Evolutionary conservation across 192 early-diverging fungal species (phyloP), one percentile per base, ranked within the genome.

Genomic region (Jimgerdemannia flammicorona): DNA sequence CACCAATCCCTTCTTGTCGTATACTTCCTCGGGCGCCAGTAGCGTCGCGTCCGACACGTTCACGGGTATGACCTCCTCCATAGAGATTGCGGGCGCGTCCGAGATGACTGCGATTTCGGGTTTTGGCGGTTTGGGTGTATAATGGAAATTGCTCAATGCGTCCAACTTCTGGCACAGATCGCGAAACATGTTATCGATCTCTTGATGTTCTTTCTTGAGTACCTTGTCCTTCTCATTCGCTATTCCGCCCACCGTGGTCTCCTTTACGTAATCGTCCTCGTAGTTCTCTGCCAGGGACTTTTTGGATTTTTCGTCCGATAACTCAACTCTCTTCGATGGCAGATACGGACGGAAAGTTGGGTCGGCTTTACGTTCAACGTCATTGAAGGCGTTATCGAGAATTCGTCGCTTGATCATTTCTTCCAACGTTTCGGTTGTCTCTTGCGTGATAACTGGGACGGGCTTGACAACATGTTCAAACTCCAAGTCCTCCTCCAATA

Each of bases 1-100:
- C 71, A 91, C 76, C 6, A 89, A 90, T 68, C 89, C 84, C 76
- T 89, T 91, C 83, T 95, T 91, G 44, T 91, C 93, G 80, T 92
- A 98, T 2, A 97, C 87, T 84, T 99, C 98, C 77, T 95, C 88
- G 18, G 98, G 96, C 6, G 96, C 95, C 44, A 94, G 86, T 59
- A 95, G 85, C 4, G 89, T 88, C 4, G 94, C 92, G 75, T 93
- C 90, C 19, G 93, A 91, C 39, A 96, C 94, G 77, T 89, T 84
- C 49, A 94, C 86, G 18, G 98, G 98, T 72, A 94, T 93, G 41
- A 97, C 92, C 81, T 99, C 98, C 82, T 99, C 98, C 93, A 98
- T 95, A 70, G 89, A 84, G 70, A 99, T 87, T 3, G 98, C 92
- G 3, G 98, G 91, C 42, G 94, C 91, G 66, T 90, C 91, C 40